These are phyloP conservation scores for Corymbia calophylla DNA, from an alignment of 441 rosid genomes.

Conservation along the genomic window DNA sequence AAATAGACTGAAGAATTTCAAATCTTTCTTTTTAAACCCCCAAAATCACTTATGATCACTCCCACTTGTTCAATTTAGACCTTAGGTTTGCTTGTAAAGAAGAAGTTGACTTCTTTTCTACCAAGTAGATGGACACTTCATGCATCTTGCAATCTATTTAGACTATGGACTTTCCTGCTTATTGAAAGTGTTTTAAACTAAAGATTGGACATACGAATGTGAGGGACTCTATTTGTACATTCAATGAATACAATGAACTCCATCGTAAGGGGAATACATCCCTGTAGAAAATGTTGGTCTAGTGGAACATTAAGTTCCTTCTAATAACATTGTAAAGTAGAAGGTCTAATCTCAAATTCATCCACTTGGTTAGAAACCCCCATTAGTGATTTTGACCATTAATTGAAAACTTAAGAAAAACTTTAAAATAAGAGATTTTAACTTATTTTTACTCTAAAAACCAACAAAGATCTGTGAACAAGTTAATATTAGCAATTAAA, in stretches of 20 bases:
- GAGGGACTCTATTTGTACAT: background rate
- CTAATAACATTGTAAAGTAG: background rate
- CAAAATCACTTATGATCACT: background rate
- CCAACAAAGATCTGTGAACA: background rate
- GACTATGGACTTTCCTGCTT: background rate
- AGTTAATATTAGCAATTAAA: background rate
- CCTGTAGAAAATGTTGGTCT: background rate
- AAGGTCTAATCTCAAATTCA: background rate
- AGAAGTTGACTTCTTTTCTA: background rate
- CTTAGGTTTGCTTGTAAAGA: background rate
- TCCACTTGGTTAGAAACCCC: background rate
- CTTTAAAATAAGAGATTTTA: background rate
- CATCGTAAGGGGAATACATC: background rate
- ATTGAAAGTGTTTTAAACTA: background rate
- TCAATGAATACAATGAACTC: background rate
- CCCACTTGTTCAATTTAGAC: background rate
- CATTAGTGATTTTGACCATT: background rate
- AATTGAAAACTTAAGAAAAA: background rate
- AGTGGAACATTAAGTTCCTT: background rate
- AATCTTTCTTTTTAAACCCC: background rate
- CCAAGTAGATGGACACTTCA: background rate
- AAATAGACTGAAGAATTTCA: background rate
- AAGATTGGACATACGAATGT: background rate
- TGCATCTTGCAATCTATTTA: background rate
- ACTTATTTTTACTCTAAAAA: background rate